Base-by-base conservation (phyloP, 805 yeast genomes). In the Wickerhamiella musiphila region DNA sequence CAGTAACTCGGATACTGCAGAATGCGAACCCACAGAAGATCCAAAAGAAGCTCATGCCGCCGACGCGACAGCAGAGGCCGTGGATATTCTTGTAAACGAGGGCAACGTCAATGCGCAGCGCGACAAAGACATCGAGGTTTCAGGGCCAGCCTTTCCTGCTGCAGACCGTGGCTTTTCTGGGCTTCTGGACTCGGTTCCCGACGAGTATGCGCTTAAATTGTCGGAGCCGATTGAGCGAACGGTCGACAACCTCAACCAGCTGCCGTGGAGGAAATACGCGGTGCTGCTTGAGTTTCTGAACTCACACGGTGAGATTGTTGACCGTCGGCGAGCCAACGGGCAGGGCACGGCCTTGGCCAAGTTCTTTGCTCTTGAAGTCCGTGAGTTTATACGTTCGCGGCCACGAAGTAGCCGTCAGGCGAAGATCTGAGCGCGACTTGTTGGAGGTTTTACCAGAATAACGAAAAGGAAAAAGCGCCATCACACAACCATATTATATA, bases 251-350 rank as follows among this genome's bases (percentile, higher is more conserved):
- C 57, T 84, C 47, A 78, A 79, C 51, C 44, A 52, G 14, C 49
- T 86, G 16, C 61, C 65, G 3, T 84, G 94, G 94, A 58, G 68
- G 30, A 81, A 84, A 48, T 65, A 78, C 26, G 78, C 90, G 0
- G 73, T 76, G 2, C 70, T 68, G 42, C 61, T 84, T 29, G 73
- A 71, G 39, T 65, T 75, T 12, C 59, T 76, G 46, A 82, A 83
- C 51, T 73, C 95, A 0, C 96, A 84, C 48, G 93, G 78, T 37
- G 78, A 78, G 4, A 78, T 86, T 33, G 78, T 82, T 12, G 81
- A 86, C 12, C 63, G 96, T 6, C 36, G 47, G 5, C 22, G 38
- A 19, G 26, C 35, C 18, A 36, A 42, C 4, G 40, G 47, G 7
- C 55, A 52, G 34, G 60, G 59, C 2, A 36, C 39, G 17, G 33